These are phyloP conservation scores for Skeletonema costatum DNA, from an alignment of 108 stramenopile species.

Conservation along the genomic window DNA sequence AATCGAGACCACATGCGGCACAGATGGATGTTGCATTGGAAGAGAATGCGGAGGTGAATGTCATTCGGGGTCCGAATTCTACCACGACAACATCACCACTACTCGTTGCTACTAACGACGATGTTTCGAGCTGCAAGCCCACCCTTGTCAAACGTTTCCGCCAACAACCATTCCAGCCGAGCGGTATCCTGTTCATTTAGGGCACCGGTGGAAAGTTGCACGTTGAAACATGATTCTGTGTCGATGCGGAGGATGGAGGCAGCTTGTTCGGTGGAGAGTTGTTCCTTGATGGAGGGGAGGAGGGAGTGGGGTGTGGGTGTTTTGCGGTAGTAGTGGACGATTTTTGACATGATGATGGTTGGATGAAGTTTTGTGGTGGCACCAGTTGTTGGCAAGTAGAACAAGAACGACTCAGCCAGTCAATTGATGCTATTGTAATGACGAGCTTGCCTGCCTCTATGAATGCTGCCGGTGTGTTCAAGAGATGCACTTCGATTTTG, in stretches of 20 bases:
- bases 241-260: slow-evolving; percentile 54
- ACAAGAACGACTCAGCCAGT: too few relatives aligned
- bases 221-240: slow-evolving; percentile 87
- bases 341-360: slow-evolving; percentile 19
- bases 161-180: slow-evolving; percentile 87
- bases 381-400: too few relatives aligned
- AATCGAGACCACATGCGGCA: slow-evolving; percentile 74
- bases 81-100: slow-evolving; percentile 47
- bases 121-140: slow-evolving; percentile 63
- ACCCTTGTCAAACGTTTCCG: slow-evolving; percentile 90
- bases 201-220: slow-evolving; percentile 27
- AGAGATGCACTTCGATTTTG: not conserved
- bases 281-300: slow-evolving; percentile 71
- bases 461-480: too few relatives aligned
- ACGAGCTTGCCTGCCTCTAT: not conserved
- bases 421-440: too few relatives aligned
- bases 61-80: slow-evolving; percentile 98
- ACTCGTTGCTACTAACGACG: slow-evolving; percentile 40
- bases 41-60: slow-evolving; percentile 96
- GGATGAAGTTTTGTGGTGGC: not conserved
- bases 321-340: slow-evolving; percentile 84
- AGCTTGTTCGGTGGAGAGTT: slow-evolving; percentile 51
- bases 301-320: slow-evolving; percentile 79
- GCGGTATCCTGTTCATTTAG: slow-evolving; percentile 41
- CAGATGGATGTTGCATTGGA: slow-evolving; percentile 95